Conservation (phyloP, 306 rosid species). For the Senna siamea region DNA sequence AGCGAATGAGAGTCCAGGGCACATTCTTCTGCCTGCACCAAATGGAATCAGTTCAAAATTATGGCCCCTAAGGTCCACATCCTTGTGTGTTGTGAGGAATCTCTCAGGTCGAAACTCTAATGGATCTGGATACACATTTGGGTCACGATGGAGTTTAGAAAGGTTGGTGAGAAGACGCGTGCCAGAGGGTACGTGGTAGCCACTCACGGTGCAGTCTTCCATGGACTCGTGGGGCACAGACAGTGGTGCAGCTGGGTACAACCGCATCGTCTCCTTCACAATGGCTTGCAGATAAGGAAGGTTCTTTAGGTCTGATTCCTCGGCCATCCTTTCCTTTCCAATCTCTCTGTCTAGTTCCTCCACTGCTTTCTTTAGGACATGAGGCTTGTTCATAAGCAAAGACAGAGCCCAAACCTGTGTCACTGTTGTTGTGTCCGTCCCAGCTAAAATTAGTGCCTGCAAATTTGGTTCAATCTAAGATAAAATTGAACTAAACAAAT, state of each 20-base stretch:
- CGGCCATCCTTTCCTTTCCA: conserved; percentile 14
- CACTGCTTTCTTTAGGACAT: conserved; percentile 31
- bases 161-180: conserved; percentile 52
- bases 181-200: conserved; percentile 46
- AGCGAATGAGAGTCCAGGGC: conserved; percentile 41
- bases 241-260: conserved; percentile 57
- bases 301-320: conserved; percentile 44
- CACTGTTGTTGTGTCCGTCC: conserved; percentile 36
- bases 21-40: conserved; percentile 51
- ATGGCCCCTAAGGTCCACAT: conserved; percentile 34
- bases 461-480: neutral
- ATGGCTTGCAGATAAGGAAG: conserved; percentile 53
- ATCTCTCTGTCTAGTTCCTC: conserved; percentile 34
- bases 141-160: conserved; percentile 50
- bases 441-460: conserved; percentile 38
- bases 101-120: conserved; percentile 46
- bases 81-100: conserved; percentile 39
- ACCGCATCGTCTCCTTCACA: conserved; percentile 56
- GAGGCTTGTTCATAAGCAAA: conserved; percentile 39
- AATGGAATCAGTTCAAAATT: conserved; percentile 47
- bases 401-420: conserved; percentile 47
- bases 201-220: conserved; percentile 56
- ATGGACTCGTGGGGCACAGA: conserved; percentile 39
- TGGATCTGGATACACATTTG: conserved; percentile 31
- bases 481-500: no score